Evolutionary conservation across 768 basidiomycete species (phyloP), one percentile per base, ranked within the genome.

Genomic region (Asterophora parasitica): DNA sequence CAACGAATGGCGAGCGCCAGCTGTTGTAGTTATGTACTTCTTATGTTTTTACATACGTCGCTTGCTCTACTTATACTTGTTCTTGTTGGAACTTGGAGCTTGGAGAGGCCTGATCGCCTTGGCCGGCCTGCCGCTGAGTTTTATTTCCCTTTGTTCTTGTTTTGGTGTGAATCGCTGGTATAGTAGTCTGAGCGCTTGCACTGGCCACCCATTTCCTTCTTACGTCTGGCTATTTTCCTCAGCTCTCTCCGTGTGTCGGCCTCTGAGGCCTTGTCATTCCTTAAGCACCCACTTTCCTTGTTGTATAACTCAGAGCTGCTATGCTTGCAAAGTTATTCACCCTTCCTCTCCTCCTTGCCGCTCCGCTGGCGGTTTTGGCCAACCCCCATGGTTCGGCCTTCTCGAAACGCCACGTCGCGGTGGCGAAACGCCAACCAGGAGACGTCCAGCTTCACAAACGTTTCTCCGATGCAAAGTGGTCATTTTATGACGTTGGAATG

Each of bases 401-500:
- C 43, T 35, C 46, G 7, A 55, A 44, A 40, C 61, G 61, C 44
- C 55, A 63, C 51, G 48, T 47, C 31, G 61, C 58, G 34, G 41
- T 66, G 43, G 57, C 60, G 5, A 59, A 55, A 54, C 61, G 64
- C 36, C 57, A 58, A 26, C 44, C 48, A 15, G 58, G 47, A 38
- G 53, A 54, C 47, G 52, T 61, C 7, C 59, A 57, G 17, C 44
- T 58, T 42, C 48, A 56, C 42, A 63, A 62, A 49, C 59, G 62
- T 37, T 61, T 53, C 47, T 46, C 46, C 2, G 20, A 32, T 20
- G 44, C 61, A 30, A 48, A 59, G 13, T 65, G 65, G 65, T 55
- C 61, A 7, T 66, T 61, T 42, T 66, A 66, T 36, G 63, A 62
- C 39, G 63, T 63, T 40, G 65, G 65, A 50, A 50, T 61, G 60